Evolutionary conservation across 176 grass and related monocot genomes (phyloP), one percentile per base, ranked within the genome.

Genomic region (Oropetium thomaeum): DNA sequence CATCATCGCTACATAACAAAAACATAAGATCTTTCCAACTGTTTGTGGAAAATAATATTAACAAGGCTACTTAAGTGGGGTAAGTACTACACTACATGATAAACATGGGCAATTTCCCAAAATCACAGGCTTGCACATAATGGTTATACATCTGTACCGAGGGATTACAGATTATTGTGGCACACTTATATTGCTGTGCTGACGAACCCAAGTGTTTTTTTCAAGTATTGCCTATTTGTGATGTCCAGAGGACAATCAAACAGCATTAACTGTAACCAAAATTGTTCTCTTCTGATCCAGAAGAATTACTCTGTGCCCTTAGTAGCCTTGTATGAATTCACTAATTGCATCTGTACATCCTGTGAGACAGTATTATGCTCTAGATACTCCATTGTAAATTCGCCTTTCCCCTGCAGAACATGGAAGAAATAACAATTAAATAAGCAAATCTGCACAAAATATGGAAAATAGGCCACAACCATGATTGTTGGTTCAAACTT

Each of bases 381-480:
- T 32, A 92, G 67, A 80, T 98, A 98, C 82, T 98, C 95, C 95
- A 98, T 98, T 7, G 95, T 90, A 89, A 98, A 98, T 83, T 98
- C 95, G 12, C 95, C 95, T 85, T 98, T 98, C 20, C 95, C 95
- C 95, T 98, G 80, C 17, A 65, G 22, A 9, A 39, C 13, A 38
- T 34, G 53, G 9, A 79, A 58, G 1, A 25, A 54, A 42, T 1
- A 30, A 75, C 61, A 71, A 40, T 19, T 63, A 76, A 64, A 52
- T 38, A 34, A 58, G 17, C 30, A 44, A 44, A 58, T 28, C 43
- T 38, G 67, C 74, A 62, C 17, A 38, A n/a, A n/a, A n/a, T n/a
- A n/a, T n/a, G n/a, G n/a, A n/a, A n/a, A n/a, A n/a, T n/a, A n/a
- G n/a, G n/a, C n/a, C n/a, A n/a, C n/a, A n/a, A n/a, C n/a, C n/a